phyloP scores from a whole-genome alignment of 805 yeast species.

The Teunomyces cretensis region DNA sequence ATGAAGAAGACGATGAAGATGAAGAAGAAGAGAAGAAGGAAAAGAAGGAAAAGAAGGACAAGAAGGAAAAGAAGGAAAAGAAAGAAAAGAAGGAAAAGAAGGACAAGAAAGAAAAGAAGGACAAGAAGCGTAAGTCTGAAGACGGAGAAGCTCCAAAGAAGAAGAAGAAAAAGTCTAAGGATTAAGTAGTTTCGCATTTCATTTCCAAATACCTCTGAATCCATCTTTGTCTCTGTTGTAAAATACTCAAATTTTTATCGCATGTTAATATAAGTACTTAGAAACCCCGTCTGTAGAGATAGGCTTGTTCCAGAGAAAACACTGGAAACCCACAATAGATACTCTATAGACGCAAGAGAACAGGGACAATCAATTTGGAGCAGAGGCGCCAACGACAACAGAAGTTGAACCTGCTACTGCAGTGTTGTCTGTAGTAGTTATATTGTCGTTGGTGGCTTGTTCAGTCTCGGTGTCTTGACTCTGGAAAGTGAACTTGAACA shows the following conservation, averaged over 20 bases:
- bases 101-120: slow-evolving; percentile 38
- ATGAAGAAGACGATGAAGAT: slow-evolving; percentile 22
- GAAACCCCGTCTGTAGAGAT: neutral
- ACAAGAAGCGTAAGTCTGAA: slow-evolving; percentile 38
- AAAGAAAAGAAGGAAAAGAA: slow-evolving; percentile 33
- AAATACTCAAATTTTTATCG: slow-evolving; percentile 24
- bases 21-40: slow-evolving; percentile 27
- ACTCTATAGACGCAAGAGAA: neutral
- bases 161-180: slow-evolving; percentile 49
- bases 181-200: slow-evolving; percentile 19
- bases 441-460: neutral
- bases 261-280: slow-evolving; percentile 19
- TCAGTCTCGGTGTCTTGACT: neutral
- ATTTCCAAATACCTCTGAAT: slow-evolving; percentile 5
- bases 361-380: neutral
- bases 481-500: neutral
- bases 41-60: slow-evolving; percentile 32
- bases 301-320: neutral
- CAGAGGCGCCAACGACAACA: neutral
- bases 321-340: neutral
- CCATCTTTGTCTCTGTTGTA: slow-evolving; percentile 18
- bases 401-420: neutral
- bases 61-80: slow-evolving; percentile 34
- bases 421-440: neutral
- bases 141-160: slow-evolving; percentile 40